Evolutionary conservation across 2,329 filamentous ascomycete species (phyloP), one percentile per base, ranked within the genome.

Genomic region (Grosmannia huntii): DNA sequence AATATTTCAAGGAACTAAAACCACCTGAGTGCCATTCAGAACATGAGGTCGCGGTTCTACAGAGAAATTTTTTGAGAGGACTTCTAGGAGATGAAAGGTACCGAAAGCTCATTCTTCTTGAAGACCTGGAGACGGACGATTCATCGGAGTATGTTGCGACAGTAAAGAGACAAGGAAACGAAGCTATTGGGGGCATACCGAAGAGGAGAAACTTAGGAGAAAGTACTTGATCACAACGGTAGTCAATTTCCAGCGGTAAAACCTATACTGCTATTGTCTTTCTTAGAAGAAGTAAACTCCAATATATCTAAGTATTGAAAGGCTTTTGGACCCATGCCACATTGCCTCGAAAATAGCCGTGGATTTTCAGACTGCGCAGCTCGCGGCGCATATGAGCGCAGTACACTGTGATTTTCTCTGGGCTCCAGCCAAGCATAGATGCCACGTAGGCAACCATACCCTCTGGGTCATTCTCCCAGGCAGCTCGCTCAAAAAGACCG

Each of bases 401-500:
- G 44, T 60, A 64, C 4, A 60, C 59, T 3, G 19, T 23, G 49
- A 63, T 53, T 33, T 64, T 57, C 12, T 59, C 52, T n/a, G 51
- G 53, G 10, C 54, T 52, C 64, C 64, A 64, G 9, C 60, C 64
- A 52, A 63, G 49, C 14, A 55, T 33, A 27, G 36, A 49, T 38
- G 61, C 60, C 38, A 60, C 51, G 53, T 59, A 60, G 14, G 59
- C 31, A 11, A 62, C 55, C 14, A 49, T 55, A 11, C 63, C 62
- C 51, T 64, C 62, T 3, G 49, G 50, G 49, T 64, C 62, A 52
- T 56, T 53, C 21, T 59, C 58, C 21, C 59, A 44, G 1, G 50
- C 60, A 5, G 58, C 41, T 52, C 57, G 33, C 5, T 44, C 38
- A 27, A 63, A 65, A 46, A 51, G 41, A 10, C 69, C 69, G 31